Conservation (phyloP, 2,329 filamentous ascomycete species). For the Aspergillus oerlinghausenensis region DNA sequence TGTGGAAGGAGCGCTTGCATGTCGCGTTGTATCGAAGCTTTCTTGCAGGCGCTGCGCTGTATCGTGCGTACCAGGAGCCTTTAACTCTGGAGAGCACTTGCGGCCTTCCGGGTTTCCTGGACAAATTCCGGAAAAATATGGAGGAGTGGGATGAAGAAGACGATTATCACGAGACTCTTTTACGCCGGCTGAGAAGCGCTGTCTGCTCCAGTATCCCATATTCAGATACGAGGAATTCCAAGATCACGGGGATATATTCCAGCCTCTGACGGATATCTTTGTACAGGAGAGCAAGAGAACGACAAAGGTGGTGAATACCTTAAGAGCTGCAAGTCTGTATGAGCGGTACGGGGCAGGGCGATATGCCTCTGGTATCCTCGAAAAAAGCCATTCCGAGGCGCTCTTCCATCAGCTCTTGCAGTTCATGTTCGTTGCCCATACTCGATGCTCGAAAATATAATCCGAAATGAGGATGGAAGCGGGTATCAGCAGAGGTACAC, state of each 20-base stretch:
- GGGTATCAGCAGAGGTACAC: neutral
- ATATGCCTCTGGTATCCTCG: neutral
- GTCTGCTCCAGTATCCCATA: too few relatives aligned
- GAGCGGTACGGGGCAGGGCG: neutral
- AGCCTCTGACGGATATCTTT: neutral
- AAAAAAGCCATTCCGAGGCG: neutral
- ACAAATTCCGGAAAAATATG: neutral
- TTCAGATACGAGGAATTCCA: too few relatives aligned
- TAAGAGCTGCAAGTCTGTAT: neutral
- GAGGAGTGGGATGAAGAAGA: too few relatives aligned
- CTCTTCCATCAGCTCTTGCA: constrained; percentile 5
- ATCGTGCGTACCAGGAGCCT: neutral
- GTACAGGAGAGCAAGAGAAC: neutral
- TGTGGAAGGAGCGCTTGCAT: constrained; percentile 2
- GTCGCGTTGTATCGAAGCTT: constrained; percentile 4
- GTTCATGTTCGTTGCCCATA: constrained; percentile 1
- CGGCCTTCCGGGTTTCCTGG: neutral
- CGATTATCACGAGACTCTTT: too few relatives aligned
- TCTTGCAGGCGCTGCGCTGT: constrained; percentile 2
- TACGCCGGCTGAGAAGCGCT: too few relatives aligned
- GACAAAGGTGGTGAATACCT: neutral
- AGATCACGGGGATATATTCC: neutral
- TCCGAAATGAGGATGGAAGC: too few relatives aligned
- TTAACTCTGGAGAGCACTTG: neutral
- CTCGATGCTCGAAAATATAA: neutral